Percentiles rank a stretch among this genome's conserved stretches.
phyloP scores from a whole-genome alignment of 192 early-diverging fungal genomes.

The Spizellomyces punctatus region DNA sequence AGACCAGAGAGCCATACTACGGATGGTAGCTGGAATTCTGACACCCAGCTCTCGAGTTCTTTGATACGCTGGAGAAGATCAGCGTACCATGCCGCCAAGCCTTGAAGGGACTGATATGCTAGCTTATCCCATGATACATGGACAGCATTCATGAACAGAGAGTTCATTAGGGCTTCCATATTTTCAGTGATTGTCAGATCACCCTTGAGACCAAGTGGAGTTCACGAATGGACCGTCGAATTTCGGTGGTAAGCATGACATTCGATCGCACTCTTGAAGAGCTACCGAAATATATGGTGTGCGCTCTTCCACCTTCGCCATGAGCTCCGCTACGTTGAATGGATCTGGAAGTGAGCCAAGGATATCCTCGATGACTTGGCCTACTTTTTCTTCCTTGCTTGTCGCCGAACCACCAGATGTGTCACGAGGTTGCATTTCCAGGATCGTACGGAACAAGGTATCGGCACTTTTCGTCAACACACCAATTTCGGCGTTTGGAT shows the following conservation, averaged over 20 bases:
- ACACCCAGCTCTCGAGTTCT: constrained; percentile 65
- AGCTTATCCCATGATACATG: constrained; percentile 65
- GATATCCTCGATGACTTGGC: constrained; percentile 61
- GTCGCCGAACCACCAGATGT: constrained; percentile 54
- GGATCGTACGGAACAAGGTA: constrained; percentile 66
- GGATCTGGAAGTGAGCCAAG: constrained; percentile 55
- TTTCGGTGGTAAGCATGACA: constrained; percentile 64
- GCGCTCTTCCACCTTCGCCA: constrained; percentile 64
- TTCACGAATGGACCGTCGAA: constrained; percentile 62
- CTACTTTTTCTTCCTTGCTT: constrained; percentile 70
- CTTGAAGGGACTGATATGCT: constrained; percentile 63
- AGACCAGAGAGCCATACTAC: constrained; percentile 65
- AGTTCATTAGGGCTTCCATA: constrained; percentile 67
- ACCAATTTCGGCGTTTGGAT: constrained; percentile 71
- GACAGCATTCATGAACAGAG: constrained; percentile 60
- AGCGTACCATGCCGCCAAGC: constrained; percentile 58
- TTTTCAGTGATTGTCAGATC: constrained; percentile 67
- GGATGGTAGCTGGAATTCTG: constrained; percentile 64
- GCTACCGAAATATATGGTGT: constrained; percentile 71
- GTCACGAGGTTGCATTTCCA: constrained; percentile 68
- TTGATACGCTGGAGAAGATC: constrained; percentile 67
- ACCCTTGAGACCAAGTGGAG: constrained; percentile 66
- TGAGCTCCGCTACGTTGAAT: constrained; percentile 66
- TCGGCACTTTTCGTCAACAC: constrained; percentile 66
- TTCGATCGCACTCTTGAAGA: constrained; percentile 66